A percentile compares a stretch with the other conserved stretches of the same genome.
Conservation (phyloP, 768 basidiomycete species). For the Rickenella mellea region DNA sequence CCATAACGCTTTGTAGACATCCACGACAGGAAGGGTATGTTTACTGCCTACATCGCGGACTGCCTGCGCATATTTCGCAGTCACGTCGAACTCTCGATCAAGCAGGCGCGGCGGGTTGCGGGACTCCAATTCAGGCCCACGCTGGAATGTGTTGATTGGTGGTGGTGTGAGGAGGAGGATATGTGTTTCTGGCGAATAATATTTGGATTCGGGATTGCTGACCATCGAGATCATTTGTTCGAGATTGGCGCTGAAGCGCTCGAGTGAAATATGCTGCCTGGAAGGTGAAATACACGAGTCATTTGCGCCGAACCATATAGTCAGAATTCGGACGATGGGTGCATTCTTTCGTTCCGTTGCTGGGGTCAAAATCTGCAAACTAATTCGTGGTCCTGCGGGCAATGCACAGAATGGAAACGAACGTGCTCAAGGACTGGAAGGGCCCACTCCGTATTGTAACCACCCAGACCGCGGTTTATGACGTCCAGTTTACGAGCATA, state of each 20-base stretch:
- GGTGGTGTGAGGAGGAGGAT: slow-evolving; percentile 82
- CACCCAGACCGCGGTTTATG: slow-evolving; percentile 73
- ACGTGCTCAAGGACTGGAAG: slow-evolving; percentile 74
- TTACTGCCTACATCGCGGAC: slow-evolving; percentile 50
- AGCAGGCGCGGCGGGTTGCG: slow-evolving; percentile 40
- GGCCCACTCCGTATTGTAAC: slow-evolving; percentile 85
- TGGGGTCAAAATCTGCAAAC: slow-evolving; percentile 47
- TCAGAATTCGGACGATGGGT: slow-evolving; percentile 62
- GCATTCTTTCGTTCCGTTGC: slow-evolving; percentile 33
- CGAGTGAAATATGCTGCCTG: slow-evolving; percentile 69
- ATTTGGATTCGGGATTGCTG: slow-evolving; percentile 47
- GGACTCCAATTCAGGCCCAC: slow-evolving; percentile 38
- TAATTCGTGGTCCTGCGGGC: neutral
- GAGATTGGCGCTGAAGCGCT: slow-evolving; percentile 57
- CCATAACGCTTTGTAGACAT: slow-evolving; percentile 70
- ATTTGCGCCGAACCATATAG: slow-evolving; percentile 88
- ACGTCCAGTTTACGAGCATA: slow-evolving; percentile 63
- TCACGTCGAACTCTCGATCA: slow-evolving; percentile 55
- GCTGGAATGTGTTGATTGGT: slow-evolving; percentile 61
- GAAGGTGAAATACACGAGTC: slow-evolving; percentile 63
- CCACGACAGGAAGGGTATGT: slow-evolving; percentile 52
- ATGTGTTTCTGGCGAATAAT: slow-evolving; percentile 62
- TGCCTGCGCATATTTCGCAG: slow-evolving; percentile 61
- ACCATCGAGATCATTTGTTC: slow-evolving; percentile 51
- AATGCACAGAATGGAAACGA: slow-evolving; percentile 6